Base-by-base conservation (phyloP, 192 early-diverging fungal species). In the Phlyctochytrium planicorne region DNA sequence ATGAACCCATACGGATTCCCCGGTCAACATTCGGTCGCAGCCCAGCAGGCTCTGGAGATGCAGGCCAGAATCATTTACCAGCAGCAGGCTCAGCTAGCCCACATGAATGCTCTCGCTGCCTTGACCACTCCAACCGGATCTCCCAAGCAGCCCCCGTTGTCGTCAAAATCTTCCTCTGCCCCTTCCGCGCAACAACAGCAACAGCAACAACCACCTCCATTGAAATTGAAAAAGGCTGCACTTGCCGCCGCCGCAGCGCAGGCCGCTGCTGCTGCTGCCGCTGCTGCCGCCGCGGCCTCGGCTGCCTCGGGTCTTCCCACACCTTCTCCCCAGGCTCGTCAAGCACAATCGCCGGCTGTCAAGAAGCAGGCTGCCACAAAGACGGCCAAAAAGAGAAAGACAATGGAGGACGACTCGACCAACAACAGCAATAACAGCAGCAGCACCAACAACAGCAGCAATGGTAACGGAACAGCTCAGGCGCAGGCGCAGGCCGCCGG, bases 231-330 rank as follows among this genome's bases (percentile, higher is more conserved):
- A 14, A 27, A 4, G 12, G 27, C 55, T 25, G 55, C 27, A 4
- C 14, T 10, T 27, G 55, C 55, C 55, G 27, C 16, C 55, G 55
- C 16, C 55, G 20, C 55, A 10, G 55, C 55, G 20, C 14, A 10
- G 55, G 55, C 55, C 6, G 25, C 25, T 4, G 12, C 55, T 10
- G 10, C 55, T 14, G 12, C 55, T 10, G 55, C 55, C 14, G 25
- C 25, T 10, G 55, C 55, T 57, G 55, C 55, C 20, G 60, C 60
- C 32, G 60, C 60, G 29, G 60, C 60, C 10, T 12, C 32, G 12
- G 12, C 30, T 3, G 30, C 60, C 10, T 34, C 25, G 3, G 4
- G 10, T 4, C 12, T 62, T 6, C 29, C 29, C 12, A 25, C 32
- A 4, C 29, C 30, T 3, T 10, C 60, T 6, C 6, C 6, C 12